A percentile compares a stretch with the other conserved stretches of the same genome.
phyloP scores from a whole-genome alignment of 2,329 filamentous ascomycete species.

The Penicillium sp. region DNA sequence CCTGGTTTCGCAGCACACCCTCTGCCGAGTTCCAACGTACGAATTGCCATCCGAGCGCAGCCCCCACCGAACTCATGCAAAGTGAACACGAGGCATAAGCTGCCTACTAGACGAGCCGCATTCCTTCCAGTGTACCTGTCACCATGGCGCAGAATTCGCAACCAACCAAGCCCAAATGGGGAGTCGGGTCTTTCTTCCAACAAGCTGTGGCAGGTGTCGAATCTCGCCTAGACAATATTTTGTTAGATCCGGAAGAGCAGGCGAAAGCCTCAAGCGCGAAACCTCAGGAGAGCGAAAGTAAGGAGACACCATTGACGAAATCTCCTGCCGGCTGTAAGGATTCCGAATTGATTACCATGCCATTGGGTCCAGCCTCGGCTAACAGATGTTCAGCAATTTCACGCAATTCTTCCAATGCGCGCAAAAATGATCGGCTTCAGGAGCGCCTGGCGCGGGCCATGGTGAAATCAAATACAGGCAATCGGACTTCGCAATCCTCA shows the following conservation, averaged over 20 bases:
- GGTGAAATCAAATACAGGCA: slow-evolving; percentile 63
- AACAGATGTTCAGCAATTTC: slow-evolving; percentile 49
- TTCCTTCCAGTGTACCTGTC: slow-evolving; percentile 1
- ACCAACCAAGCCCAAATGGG: slow-evolving; percentile 64
- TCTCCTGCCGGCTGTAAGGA: slow-evolving; percentile 31
- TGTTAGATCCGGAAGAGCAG: slow-evolving; percentile 71
- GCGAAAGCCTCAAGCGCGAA: slow-evolving; percentile 26
- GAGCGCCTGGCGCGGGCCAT: slow-evolving; percentile 86
- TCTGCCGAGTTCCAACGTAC: not conserved
- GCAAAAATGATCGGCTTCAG: slow-evolving; percentile 77
- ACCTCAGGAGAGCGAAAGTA: slow-evolving; percentile 38
- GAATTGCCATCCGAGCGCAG: slow-evolving; percentile 11
- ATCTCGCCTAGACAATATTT: slow-evolving; percentile 84
- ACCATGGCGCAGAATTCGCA: slow-evolving; percentile 37
- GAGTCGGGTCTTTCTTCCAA: slow-evolving; percentile 67
- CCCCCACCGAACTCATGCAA: slow-evolving; percentile 23
- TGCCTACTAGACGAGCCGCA: slow-evolving; percentile 19
- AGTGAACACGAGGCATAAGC: slow-evolving; percentile 18
- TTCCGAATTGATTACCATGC: slow-evolving; percentile 8
- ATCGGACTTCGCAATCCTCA: slow-evolving; percentile 47
- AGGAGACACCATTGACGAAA: slow-evolving; percentile 23
- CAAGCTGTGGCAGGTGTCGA: slow-evolving; percentile 93
- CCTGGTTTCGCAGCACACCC: not conserved
- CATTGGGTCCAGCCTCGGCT: slow-evolving; percentile 16
- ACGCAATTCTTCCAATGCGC: slow-evolving; percentile 63